phyloP scores from a whole-genome alignment of 169 alveolate genomes.

The Eimeria maxima region DNA sequence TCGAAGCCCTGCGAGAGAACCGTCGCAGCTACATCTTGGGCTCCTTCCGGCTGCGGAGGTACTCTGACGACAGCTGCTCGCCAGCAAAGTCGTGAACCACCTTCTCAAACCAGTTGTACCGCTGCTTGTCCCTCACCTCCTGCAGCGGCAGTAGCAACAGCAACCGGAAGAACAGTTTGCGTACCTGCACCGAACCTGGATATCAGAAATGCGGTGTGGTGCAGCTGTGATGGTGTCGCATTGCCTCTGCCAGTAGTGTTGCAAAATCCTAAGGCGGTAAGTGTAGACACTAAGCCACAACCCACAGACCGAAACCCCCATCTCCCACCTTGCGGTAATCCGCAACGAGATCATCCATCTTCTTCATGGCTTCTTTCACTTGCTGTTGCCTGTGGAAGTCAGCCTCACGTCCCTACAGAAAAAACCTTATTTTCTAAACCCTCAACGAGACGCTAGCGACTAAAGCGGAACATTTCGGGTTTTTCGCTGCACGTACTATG shows the following conservation, averaged over 20 bases:
- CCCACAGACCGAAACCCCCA: not conserved
- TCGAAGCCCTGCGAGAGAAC: not conserved
- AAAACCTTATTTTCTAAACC: not conserved
- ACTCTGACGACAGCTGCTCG: slow-evolving; percentile 92
- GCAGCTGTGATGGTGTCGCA: not conserved
- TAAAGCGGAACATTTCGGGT: not conserved
- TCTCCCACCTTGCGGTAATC: slow-evolving; percentile 83
- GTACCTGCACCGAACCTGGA: not conserved
- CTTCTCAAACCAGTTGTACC: slow-evolving; percentile 90
- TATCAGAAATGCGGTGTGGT: not conserved
- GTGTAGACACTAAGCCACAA: not conserved
- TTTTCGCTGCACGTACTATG: not conserved
- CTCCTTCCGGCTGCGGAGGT: slow-evolving; percentile 89
- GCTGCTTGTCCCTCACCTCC: slow-evolving; percentile 87
- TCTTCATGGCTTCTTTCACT: slow-evolving; percentile 84
- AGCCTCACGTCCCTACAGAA: not conserved
- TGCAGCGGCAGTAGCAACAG: slow-evolving; percentile 56
- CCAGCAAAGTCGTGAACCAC: slow-evolving; percentile 92
- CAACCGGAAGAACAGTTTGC: not conserved
- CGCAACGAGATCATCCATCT: slow-evolving; percentile 84
- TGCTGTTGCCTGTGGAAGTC: slow-evolving; percentile 71
- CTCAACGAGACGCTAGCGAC: not conserved
- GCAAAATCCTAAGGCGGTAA: not conserved
- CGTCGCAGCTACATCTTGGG: slow-evolving; percentile 79
- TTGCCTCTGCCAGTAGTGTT: not conserved